These are phyloP conservation scores for Fusarium incarnatum DNA, from an alignment of 2,329 filamentous ascomycete genomes.

Conservation along the genomic window DNA sequence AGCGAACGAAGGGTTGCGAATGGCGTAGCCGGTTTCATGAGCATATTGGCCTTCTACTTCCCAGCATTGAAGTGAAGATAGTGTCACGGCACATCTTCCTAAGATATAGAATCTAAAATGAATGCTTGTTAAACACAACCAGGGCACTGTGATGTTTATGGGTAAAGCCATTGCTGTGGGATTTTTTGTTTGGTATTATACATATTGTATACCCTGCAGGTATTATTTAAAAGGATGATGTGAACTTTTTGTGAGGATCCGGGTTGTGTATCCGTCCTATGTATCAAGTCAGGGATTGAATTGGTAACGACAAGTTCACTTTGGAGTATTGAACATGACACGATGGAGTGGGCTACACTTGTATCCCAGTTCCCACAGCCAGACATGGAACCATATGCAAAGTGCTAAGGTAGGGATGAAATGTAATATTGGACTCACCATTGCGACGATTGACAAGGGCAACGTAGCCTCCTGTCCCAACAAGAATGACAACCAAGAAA, in stretches of 20 bases:
- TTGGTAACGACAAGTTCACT: neutral
- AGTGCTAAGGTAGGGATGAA: neutral
- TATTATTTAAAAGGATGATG: slow-evolving; percentile 24
- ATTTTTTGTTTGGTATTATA: slow-evolving; percentile 17
- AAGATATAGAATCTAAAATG: slow-evolving; percentile 37
- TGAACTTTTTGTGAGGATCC: slow-evolving; percentile 34
- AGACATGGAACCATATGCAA: neutral
- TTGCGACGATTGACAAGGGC: slow-evolving; percentile 62
- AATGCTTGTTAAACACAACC: slow-evolving; percentile 31
- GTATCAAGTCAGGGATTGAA: slow-evolving; percentile 4
- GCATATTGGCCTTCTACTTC: slow-evolving; percentile 49
- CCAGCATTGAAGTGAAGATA: slow-evolving; percentile 39
- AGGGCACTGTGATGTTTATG: neutral
- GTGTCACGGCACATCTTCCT: slow-evolving; percentile 33
- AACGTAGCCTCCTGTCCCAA: slow-evolving; percentile 63
- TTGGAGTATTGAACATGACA: neutral
- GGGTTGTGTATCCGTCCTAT: slow-evolving; percentile 31
- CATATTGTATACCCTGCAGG: slow-evolving; percentile 12
- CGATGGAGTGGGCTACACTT: neutral
- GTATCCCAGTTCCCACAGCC: neutral
- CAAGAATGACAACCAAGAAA: slow-evolving; percentile 62
- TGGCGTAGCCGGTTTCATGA: slow-evolving; percentile 53
- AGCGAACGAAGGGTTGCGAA: slow-evolving; percentile 51
- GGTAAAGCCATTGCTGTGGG: neutral
- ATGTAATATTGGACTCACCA: slow-evolving; percentile 53